Evolutionary conservation across 2,329 filamentous ascomycete species (phyloP).

Genomic region (Capronia coronata): DNA sequence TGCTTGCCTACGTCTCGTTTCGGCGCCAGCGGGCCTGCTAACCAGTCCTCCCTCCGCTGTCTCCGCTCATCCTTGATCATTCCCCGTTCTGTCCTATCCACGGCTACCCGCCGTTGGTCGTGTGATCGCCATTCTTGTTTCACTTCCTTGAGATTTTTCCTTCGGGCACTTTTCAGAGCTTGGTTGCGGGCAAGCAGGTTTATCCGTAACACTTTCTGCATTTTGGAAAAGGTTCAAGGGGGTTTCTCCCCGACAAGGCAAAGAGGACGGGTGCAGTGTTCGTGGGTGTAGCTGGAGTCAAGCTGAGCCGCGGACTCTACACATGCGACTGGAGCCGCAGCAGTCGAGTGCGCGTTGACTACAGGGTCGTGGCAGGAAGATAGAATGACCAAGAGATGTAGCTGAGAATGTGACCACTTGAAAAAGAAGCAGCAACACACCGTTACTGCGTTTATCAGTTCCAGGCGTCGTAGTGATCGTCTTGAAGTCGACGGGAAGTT

Average conservation of each 20-base stretch:
- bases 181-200: constrained; percentile 62
- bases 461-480: no score
- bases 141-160: constrained; percentile 39
- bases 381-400: neutral
- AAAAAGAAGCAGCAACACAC: no score
- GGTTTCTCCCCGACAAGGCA: no score
- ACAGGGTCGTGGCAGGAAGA: neutral
- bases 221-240: constrained; percentile 34
- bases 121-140: constrained; percentile 36
- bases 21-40: constrained; percentile 70
- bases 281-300: neutral
- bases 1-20: constrained; percentile 61
- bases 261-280: no score
- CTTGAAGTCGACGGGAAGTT: neutral
- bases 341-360: neutral
- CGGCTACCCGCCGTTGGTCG: constrained; percentile 31
- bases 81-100: constrained; percentile 27
- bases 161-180: constrained; percentile 46
- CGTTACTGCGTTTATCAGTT: no score
- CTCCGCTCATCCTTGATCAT: constrained; percentile 46
- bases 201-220: constrained; percentile 66
- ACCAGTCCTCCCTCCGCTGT: constrained; percentile 67
- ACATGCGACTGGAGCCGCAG: neutral
- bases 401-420: no score
- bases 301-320: neutral